Evolutionary conservation across 2,329 filamentous ascomycete genomes (phyloP).

Genomic region (Cladosporium sp.): DNA sequence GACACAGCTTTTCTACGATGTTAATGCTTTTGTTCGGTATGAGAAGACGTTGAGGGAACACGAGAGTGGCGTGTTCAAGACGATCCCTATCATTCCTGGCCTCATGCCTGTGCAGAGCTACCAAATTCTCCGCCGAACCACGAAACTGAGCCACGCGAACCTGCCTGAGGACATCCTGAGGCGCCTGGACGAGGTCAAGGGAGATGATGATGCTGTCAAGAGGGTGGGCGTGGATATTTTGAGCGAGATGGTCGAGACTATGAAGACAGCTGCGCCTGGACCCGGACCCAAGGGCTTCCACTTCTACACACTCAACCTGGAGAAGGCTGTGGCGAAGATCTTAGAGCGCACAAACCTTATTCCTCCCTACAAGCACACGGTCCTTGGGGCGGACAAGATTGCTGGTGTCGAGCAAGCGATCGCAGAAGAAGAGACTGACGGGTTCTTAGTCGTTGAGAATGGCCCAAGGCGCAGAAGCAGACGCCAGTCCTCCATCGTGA

Average conservation of each 20-base stretch:
- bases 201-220: constrained; percentile 77
- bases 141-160: constrained; percentile 86
- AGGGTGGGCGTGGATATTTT: constrained; percentile 74
- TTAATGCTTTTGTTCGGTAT: constrained; percentile 73
- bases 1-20: constrained; percentile 95
- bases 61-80: constrained; percentile 76
- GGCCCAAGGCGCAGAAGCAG: constrained; percentile 16
- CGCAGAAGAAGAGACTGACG: constrained; percentile 37
- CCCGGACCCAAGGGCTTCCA: constrained; percentile 73
- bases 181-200: constrained; percentile 65
- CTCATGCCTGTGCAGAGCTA: constrained; percentile 98
- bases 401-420: constrained; percentile 36
- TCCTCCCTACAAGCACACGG: constrained; percentile 40
- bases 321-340: constrained; percentile 93
- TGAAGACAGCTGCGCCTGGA: constrained; percentile 51
- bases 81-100: constrained; percentile 84
- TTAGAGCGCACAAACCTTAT: constrained; percentile 82
- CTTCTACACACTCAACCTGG: constrained; percentile 94
- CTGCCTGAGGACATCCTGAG: constrained; percentile 66
- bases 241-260: constrained; percentile 72
- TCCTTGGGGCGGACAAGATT: constrained; percentile 34
- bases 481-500: constrained; percentile 69
- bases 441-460: constrained; percentile 36
- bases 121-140: constrained; percentile 87
- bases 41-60: constrained; percentile 72